Evolutionary conservation across 306 rosid species (phyloP).

Genomic region (Dryas drummondii): DNA sequence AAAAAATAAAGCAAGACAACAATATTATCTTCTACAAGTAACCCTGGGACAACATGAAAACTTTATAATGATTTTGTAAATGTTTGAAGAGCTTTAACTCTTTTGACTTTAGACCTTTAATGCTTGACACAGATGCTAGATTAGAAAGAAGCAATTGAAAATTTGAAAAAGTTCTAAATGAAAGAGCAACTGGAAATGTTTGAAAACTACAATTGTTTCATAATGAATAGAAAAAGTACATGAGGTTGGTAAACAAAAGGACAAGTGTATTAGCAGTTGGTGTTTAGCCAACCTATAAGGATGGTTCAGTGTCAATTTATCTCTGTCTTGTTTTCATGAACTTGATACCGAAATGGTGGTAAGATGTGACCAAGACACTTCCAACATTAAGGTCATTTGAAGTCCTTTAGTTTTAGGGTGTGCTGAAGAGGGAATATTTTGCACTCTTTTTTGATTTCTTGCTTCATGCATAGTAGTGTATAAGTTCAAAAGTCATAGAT

Average conservation of each 20-base stretch:
- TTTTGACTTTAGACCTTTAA: conserved; percentile 13
- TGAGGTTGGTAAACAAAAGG: no score
- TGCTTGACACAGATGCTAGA: background rate
- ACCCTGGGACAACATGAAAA: background rate
- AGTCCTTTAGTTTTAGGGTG: background rate
- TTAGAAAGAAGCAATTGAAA: no score
- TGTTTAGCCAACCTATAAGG: background rate
- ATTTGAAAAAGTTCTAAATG: no score
- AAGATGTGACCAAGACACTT: background rate
- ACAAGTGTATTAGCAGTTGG: no score
- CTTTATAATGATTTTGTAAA: background rate
- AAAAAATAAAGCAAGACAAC: conserved; percentile 4
- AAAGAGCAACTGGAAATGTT: no score
- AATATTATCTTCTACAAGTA: background rate
- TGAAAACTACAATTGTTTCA: no score
- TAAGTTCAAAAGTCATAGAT: background rate
- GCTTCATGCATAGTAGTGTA: background rate
- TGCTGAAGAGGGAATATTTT: background rate
- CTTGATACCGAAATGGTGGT: background rate
- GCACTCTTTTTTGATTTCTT: background rate
- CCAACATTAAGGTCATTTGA: background rate
- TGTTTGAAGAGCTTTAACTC: conserved; percentile 11
- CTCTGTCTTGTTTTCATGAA: background rate
- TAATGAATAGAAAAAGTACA: no score
- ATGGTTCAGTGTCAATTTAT: background rate